Conservation (phyloP, 129 eudicot species). For the Chrysanthemum makinoi region DNA sequence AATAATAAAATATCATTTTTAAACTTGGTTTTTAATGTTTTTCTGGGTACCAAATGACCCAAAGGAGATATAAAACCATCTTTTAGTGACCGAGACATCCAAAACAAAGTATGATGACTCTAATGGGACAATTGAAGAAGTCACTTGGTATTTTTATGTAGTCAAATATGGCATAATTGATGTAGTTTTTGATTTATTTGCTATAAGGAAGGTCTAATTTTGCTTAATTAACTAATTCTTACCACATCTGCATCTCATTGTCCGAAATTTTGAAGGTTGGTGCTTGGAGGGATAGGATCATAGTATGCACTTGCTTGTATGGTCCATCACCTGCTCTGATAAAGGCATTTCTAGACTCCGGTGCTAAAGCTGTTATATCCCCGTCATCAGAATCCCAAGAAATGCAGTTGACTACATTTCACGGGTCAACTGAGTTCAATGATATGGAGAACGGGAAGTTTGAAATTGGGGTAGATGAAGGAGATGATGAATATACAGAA, state of each 20-base stretch:
- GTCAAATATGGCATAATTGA: background rate
- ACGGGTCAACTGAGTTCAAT: constrained; percentile 64
- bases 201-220: background rate
- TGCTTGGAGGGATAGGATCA: constrained; percentile 94
- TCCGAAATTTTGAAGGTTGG: constrained; percentile 53
- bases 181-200: background rate
- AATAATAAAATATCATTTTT: too few relatives aligned
- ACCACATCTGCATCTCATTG: background rate
- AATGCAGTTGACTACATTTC: constrained; percentile 68
- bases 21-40: too few relatives aligned
- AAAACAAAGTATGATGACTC: constrained; percentile 87
- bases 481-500: constrained; percentile 44
- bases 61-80: constrained; percentile 41
- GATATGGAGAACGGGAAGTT: constrained; percentile 75
- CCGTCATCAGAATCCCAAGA: constrained; percentile 89
- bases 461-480: constrained; percentile 89
- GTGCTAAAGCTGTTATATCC: constrained; percentile 93
- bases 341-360: constrained; percentile 83
- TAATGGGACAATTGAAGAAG: constrained; percentile 59
- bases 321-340: constrained; percentile 71
- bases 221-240: background rate
- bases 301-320: constrained; percentile 73
- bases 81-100: constrained; percentile 6
- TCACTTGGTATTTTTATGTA: background rate
- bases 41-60: constrained; percentile 17